These are phyloP conservation scores for Diutina neorugosa DNA, from an alignment of 1,139 yeast genomes.

Conservation along the genomic window DNA sequence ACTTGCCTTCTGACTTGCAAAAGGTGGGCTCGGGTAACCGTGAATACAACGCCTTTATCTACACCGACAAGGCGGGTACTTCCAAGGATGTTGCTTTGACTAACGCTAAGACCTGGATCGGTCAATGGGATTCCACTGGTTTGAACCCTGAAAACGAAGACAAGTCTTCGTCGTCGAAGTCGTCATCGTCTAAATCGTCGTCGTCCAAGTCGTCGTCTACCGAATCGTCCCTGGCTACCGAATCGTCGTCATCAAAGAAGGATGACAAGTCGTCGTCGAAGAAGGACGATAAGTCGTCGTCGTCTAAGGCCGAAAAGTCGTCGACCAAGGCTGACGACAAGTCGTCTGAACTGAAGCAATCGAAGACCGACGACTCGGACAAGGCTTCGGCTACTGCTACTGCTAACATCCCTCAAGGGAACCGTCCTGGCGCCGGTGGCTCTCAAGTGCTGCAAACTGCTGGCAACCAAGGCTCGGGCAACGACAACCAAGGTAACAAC, in stretches of 20 bases:
- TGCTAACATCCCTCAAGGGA: constrained; percentile 1
- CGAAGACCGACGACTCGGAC: not conserved
- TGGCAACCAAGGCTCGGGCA: not conserved
- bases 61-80: constrained; percentile 35
- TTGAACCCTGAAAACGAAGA: constrained; percentile 19
- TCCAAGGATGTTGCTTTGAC: constrained; percentile 42
- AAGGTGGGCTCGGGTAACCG: constrained; percentile 17
- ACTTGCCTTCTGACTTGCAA: constrained; percentile 39
- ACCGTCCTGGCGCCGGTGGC: constrained; percentile 1
- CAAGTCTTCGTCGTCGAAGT: not conserved
- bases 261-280: not conserved
- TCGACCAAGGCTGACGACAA: not conserved
- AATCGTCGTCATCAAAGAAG: not conserved
- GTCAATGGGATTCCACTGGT: constrained; percentile 50
- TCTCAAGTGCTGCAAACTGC: not conserved
- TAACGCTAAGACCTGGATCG: constrained; percentile 47
- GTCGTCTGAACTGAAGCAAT: not conserved
- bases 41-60: constrained; percentile 39
- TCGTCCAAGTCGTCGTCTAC: constrained; percentile 12
- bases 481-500: not conserved
- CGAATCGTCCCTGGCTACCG: not conserved
- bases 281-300: not conserved
- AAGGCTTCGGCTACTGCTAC: not conserved
- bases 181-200: not conserved
- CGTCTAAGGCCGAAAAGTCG: not conserved